Evolutionary conservation across 129 eudicot species (phyloP).

Genomic region (Mikania micrantha): DNA sequence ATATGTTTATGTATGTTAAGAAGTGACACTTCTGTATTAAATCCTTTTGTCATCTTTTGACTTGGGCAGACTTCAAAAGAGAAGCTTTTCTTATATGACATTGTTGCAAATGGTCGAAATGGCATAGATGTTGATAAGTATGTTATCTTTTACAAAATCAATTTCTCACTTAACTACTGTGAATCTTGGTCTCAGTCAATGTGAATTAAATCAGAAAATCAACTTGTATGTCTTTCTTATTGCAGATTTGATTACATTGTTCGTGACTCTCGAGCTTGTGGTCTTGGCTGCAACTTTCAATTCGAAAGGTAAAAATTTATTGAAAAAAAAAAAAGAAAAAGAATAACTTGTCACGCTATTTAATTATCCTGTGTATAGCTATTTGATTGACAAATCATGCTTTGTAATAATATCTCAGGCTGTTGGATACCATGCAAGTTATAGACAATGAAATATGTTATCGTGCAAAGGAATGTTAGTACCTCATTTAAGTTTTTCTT

Average conservation of each 20-base stretch:
- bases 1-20: constrained; percentile 6
- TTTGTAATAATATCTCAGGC: constrained; percentile 46
- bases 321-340: too few relatives aligned
- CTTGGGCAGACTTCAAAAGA: constrained; percentile 51
- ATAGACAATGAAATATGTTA: constrained; percentile 86
- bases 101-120: constrained; percentile 96
- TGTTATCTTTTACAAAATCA: constrained; percentile 9
- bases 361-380: background rate
- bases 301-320: constrained; percentile 63
- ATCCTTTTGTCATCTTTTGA: background rate
- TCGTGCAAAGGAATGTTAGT: constrained; percentile 92
- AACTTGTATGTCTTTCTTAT: background rate
- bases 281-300: constrained; percentile 73
- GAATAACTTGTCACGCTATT: background rate
- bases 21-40: constrained; percentile 11
- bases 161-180: background rate
- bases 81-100: constrained; percentile 85
- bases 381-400: constrained; percentile 4
- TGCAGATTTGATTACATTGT: constrained; percentile 84
- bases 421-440: constrained; percentile 80
- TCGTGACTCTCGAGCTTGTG: constrained; percentile 92
- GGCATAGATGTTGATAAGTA: constrained; percentile 98
- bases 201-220: constrained; percentile 5
- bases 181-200: background rate
- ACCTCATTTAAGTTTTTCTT: background rate